These are phyloP conservation scores for Phytopythium mirpurense DNA, from an alignment of 352 stramenopile species.

Conservation along the genomic window DNA sequence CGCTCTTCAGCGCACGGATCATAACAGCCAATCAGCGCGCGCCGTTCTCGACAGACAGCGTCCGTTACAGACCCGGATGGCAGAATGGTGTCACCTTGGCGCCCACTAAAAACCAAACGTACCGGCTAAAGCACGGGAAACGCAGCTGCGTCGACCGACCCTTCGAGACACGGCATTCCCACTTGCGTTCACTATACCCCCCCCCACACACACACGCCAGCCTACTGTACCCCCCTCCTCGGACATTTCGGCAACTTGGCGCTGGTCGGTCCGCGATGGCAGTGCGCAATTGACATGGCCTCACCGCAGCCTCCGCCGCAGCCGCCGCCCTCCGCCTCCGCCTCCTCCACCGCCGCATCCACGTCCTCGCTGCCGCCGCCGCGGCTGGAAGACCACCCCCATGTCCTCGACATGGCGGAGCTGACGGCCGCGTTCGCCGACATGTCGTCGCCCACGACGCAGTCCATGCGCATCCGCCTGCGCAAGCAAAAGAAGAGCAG, in stretches of 20 bases:
- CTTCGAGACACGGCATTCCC: too few species aligned
- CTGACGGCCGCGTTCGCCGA: constrained; percentile 17
- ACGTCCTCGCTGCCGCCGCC: background rate
- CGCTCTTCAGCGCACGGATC: too few species aligned
- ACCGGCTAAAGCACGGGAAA: background rate
- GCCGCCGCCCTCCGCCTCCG: background rate
- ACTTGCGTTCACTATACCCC: background rate
- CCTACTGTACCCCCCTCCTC: too few species aligned
- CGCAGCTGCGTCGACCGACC: background rate
- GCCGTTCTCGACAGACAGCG: background rate
- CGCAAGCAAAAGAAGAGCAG: constrained; percentile 22
- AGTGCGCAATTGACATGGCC: background rate
- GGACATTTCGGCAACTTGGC: too few species aligned
- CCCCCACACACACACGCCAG: too few species aligned
- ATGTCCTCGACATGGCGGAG: constrained; percentile 10
- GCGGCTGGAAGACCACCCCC: background rate
- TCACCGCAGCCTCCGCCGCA: background rate
- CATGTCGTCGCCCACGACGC: constrained; percentile 21
- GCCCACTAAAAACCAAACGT: background rate
- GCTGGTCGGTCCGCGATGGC: background rate
- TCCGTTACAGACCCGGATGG: background rate
- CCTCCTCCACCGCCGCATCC: background rate
- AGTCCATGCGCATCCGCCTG: constrained; percentile 33
- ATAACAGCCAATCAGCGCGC: background rate
- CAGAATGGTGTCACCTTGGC: background rate